Conservation (phyloP, 805 yeast species). For the Pichia membranifaciens region DNA sequence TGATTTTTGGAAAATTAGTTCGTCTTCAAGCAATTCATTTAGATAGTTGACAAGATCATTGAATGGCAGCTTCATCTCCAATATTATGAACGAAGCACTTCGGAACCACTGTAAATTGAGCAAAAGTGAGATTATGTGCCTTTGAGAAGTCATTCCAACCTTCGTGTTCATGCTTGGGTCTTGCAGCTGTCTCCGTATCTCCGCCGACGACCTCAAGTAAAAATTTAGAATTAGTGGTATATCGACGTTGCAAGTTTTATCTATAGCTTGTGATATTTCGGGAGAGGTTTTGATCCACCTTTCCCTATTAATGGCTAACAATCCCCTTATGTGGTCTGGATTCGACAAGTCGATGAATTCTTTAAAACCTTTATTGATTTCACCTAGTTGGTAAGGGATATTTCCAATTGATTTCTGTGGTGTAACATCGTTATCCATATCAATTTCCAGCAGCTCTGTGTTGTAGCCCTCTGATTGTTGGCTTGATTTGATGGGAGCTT, state of each 20-base stretch:
- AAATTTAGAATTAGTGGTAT: conserved; percentile 7
- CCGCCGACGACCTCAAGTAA: conserved; percentile 9
- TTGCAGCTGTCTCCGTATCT: background rate
- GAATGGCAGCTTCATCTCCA: conserved; percentile 6
- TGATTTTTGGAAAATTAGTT: conserved; percentile 11
- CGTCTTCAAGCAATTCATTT: conserved; percentile 7
- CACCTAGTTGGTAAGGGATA: background rate
- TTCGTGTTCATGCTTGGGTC: background rate
- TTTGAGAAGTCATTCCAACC: background rate
- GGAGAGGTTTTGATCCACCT: background rate
- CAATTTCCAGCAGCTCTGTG: background rate
- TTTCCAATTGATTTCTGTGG: too few species aligned
- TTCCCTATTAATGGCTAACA: background rate
- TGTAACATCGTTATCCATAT: background rate
- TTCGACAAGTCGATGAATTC: conserved; percentile 10
- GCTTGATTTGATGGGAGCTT: background rate
- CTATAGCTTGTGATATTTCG: conserved; percentile 1
- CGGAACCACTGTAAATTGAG: conserved; percentile 12
- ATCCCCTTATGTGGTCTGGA: background rate
- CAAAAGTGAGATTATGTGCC: background rate
- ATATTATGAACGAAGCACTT: conserved; percentile 14
- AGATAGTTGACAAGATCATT: conserved; percentile 8
- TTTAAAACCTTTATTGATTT: background rate
- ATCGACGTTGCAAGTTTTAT: background rate
- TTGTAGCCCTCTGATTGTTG: background rate